phyloP scores from a whole-genome alignment of 2,329 filamentous ascomycete species.

The Paecilomyces variotii region DNA sequence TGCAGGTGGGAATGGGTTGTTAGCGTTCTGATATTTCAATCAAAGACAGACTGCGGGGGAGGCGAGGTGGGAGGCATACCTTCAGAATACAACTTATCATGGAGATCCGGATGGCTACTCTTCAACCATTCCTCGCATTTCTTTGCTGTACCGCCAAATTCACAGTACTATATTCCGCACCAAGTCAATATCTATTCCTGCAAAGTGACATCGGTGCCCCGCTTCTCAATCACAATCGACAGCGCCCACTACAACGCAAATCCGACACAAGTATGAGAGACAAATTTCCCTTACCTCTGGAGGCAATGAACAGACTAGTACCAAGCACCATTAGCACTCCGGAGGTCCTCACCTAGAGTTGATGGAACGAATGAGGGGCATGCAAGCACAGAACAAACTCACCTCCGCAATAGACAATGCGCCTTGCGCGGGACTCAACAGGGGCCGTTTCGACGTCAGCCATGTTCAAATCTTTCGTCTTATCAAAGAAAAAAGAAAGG shows the following conservation, averaged over 20 bases:
- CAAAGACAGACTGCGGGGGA: not conserved
- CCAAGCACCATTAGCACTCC: constrained; percentile 1
- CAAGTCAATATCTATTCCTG: not conserved
- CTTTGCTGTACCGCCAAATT: constrained; percentile 91
- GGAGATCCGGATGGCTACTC: constrained; percentile 63
- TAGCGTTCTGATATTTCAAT: not conserved
- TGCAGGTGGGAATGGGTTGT: constrained; percentile 23
- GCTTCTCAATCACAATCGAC: not conserved
- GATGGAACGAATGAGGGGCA: not conserved
- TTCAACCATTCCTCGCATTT: constrained; percentile 97
- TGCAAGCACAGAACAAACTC: constrained; percentile 14
- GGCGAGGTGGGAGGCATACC: constrained; percentile 43
- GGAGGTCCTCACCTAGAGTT: not conserved
- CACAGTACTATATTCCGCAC: constrained; percentile 68
- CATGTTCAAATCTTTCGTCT: constrained; percentile 13
- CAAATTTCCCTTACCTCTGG: constrained; percentile 51
- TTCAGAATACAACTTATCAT: constrained; percentile 74
- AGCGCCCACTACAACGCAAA: not conserved
- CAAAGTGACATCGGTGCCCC: not conserved
- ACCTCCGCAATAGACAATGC: constrained; percentile 57
- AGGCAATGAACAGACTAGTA: constrained; percentile 55
- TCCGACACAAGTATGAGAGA: constrained; percentile 11
- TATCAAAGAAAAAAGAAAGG: too few relatives aligned
- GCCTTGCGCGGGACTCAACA: constrained; percentile 42
- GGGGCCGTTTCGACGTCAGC: constrained; percentile 24